phyloP scores from a whole-genome alignment of 1,139 yeast genomes.

The Candida pseudoviswanathii region DNA sequence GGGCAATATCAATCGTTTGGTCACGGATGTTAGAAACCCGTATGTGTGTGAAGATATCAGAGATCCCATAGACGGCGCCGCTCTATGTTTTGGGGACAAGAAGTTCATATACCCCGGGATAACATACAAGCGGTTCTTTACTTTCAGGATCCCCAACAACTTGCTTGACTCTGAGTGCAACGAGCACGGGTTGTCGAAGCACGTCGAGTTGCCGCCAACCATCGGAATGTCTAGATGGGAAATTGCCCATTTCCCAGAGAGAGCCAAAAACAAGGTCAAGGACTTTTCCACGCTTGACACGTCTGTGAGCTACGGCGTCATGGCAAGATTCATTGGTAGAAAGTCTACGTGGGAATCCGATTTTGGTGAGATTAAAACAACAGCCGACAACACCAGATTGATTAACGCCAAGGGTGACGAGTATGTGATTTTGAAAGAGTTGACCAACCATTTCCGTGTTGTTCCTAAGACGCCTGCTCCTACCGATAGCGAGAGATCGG shows the following conservation, averaged over 20 bases:
- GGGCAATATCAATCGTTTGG: slow-evolving; percentile 33
- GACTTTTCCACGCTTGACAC: slow-evolving; percentile 32
- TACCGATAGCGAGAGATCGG: slow-evolving; percentile 17
- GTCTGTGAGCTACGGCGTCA: slow-evolving; percentile 38
- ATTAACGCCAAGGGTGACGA: slow-evolving; percentile 45
- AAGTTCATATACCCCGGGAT: slow-evolving; percentile 30
- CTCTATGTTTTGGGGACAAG: slow-evolving; percentile 27
- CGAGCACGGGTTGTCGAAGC: slow-evolving; percentile 34
- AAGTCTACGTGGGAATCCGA: slow-evolving; percentile 23
- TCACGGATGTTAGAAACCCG: slow-evolving; percentile 27
- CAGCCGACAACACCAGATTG: slow-evolving; percentile 26
- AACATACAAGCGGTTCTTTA: slow-evolving; percentile 42
- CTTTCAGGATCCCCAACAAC: slow-evolving; percentile 43
- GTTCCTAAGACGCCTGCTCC: slow-evolving; percentile 23
- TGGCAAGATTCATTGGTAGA: slow-evolving; percentile 45
- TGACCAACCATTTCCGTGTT: slow-evolving; percentile 30
- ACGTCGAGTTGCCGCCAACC: slow-evolving; percentile 43
- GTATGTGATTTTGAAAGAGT: slow-evolving; percentile 42
- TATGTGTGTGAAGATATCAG: slow-evolving; percentile 18
- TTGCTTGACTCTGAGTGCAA: slow-evolving; percentile 43
- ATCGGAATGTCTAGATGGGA: slow-evolving; percentile 31
- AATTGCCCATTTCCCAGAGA: slow-evolving; percentile 17
- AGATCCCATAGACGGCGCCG: slow-evolving; percentile 34
- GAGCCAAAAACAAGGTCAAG: slow-evolving; percentile 16
- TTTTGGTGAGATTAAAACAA: slow-evolving; percentile 17